These are phyloP conservation scores for Leishmania lainsoni DNA, from an alignment of 208 protist genomes.

Conservation along the genomic window DNA sequence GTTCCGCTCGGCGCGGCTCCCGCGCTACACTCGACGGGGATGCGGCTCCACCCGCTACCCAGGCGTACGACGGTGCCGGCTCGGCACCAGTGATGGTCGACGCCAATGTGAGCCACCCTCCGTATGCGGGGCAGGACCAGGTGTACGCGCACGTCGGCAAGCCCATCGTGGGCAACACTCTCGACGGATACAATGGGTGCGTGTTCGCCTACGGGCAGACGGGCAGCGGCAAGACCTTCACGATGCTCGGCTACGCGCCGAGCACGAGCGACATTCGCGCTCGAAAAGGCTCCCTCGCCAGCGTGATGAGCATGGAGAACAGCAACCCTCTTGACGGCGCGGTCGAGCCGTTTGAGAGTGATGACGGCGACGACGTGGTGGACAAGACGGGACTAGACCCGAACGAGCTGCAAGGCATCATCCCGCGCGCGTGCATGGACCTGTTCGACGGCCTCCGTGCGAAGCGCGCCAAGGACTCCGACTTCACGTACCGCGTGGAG, in stretches of 20 bases:
- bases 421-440: slow-evolving; percentile 70
- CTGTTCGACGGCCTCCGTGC: slow-evolving; percentile 60
- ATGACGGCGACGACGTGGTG: slow-evolving; percentile 42
- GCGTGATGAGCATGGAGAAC: not conserved
- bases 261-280: slow-evolving; percentile 32
- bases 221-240: slow-evolving; percentile 93
- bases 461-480: slow-evolving; percentile 60
- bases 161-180: slow-evolving; percentile 74
- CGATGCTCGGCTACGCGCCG: slow-evolving; percentile 88
- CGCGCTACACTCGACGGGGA: slow-evolving; percentile 2
- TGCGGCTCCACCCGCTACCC: not conserved
- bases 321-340: not conserved
- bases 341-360: slow-evolving; percentile 19
- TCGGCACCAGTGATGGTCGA: slow-evolving; percentile 58
- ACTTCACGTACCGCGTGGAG: slow-evolving; percentile 76
- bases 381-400: slow-evolving; percentile 59
- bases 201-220: slow-evolving; percentile 93
- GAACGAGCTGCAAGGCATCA: slow-evolving; percentile 78
- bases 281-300: slow-evolving; percentile 1
- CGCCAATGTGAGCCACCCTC: slow-evolving; percentile 56
- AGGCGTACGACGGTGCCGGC: slow-evolving; percentile 33
- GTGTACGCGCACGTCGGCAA: slow-evolving; percentile 78
- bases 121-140: slow-evolving; percentile 71
- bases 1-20: slow-evolving; percentile 19
- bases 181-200: slow-evolving; percentile 88